Percentiles rank a stretch among this genome's conserved stretches.
Conservation (phyloP, 345 rosid genomes). For the Draba incana region DNA sequence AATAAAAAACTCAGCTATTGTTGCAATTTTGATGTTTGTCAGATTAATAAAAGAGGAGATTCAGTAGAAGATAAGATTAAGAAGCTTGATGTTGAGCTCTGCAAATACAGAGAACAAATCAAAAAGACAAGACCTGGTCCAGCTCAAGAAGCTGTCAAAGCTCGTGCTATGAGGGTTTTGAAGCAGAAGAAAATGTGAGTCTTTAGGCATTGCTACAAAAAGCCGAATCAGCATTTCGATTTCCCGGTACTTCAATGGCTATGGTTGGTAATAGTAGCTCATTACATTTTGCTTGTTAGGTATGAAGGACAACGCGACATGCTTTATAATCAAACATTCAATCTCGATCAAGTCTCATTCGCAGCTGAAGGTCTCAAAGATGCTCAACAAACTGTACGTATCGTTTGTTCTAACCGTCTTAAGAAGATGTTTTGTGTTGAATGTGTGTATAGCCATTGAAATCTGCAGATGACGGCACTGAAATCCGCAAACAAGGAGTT, state of each 20-base stretch:
- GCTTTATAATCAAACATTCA: constrained; percentile 95
- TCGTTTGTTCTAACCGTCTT: background rate
- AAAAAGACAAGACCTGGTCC: constrained; percentile 94
- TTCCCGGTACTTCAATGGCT: background rate
- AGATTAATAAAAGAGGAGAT: constrained; percentile 91
- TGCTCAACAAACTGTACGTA: constrained; percentile 92
- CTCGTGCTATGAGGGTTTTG: constrained; percentile 88
- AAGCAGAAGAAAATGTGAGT: constrained; percentile 90
- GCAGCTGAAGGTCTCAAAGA: constrained; percentile 97
- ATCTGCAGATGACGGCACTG: constrained; percentile 77
- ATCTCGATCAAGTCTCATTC: constrained; percentile 97
- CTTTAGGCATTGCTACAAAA: background rate
- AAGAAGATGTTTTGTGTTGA: background rate
- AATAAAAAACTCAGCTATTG: background rate
- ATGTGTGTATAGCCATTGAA: constrained; percentile 19
- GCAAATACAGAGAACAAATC: constrained; percentile 76
- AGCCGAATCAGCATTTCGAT: background rate
- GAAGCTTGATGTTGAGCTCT: constrained; percentile 80
- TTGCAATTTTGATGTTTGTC: constrained; percentile 19
- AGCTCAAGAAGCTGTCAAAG: constrained; percentile 84
- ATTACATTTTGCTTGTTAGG: constrained; percentile 51
- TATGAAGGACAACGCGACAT: constrained; percentile 98
- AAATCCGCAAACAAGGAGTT: constrained; percentile 96
- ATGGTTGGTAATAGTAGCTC: background rate
- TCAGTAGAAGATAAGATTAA: constrained; percentile 83